A percentile compares a stretch with the other conserved stretches of the same genome.
Conservation (phyloP, 1,284 basidiomycete species). For the Tremellales sp. region DNA sequence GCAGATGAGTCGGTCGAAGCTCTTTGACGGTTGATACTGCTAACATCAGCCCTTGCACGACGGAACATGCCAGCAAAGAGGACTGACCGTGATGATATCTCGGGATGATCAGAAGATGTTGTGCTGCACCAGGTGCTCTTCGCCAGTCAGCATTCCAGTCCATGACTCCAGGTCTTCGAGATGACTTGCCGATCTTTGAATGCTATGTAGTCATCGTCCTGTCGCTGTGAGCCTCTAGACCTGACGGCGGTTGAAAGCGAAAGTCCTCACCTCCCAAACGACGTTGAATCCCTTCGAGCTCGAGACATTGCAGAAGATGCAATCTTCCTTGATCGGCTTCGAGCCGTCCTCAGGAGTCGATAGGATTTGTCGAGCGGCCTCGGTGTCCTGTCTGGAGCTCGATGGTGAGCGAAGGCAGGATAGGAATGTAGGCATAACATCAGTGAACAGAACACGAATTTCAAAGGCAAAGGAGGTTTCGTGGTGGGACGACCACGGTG, state of each 20-base stretch:
- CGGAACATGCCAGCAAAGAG: slow-evolving; percentile 1
- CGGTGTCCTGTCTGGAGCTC: background rate
- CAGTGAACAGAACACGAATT: no score
- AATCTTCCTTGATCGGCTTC: slow-evolving; percentile 23
- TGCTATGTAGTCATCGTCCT: slow-evolving; percentile 61
- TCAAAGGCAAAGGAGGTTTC: no score
- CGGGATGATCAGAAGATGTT: slow-evolving; percentile 65
- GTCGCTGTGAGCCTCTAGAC: background rate
- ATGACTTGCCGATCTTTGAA: slow-evolving; percentile 56
- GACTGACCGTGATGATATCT: slow-evolving; percentile 58
- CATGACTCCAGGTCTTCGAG: no score
- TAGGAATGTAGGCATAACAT: background rate
- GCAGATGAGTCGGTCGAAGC: slow-evolving; percentile 51
- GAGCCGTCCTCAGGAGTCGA: background rate
- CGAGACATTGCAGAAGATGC: slow-evolving; percentile 59
- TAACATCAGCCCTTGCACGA: slow-evolving; percentile 25
- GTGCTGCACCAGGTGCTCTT: slow-evolving; percentile 55
- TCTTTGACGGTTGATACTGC: slow-evolving; percentile 55
- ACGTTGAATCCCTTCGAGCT: slow-evolving; percentile 59
- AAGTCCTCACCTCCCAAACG: slow-evolving; percentile 55
- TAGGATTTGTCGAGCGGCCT: background rate
- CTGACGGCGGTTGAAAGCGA: background rate
- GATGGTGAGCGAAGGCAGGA: background rate
- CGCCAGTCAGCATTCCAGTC: background rate
- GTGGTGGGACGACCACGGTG: no score